Evolutionary conservation across 176 grass and related monocot genomes (phyloP).

Genomic region (Urochloa ruziziensis): DNA sequence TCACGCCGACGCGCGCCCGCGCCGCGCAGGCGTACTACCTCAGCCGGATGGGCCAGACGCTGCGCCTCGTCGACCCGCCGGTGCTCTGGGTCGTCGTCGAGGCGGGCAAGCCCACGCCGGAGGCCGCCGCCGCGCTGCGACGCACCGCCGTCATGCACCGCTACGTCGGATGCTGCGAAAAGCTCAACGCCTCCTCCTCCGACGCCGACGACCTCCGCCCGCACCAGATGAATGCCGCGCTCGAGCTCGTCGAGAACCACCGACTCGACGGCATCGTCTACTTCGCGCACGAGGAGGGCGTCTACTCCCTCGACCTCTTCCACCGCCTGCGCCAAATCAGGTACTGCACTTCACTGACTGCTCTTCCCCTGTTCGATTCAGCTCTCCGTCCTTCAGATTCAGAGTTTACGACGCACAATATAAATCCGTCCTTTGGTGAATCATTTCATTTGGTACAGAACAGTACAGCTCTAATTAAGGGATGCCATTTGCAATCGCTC

Average conservation of each 20-base stretch:
- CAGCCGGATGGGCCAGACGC: slow-evolving; percentile 68
- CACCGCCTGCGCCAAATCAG: slow-evolving; percentile 69
- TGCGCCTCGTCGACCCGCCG: slow-evolving; percentile 59
- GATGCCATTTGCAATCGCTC: neutral
- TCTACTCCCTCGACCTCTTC: slow-evolving; percentile 91
- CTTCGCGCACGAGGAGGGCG: slow-evolving; percentile 91
- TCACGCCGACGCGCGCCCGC: slow-evolving; percentile 81
- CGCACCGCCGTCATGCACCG: slow-evolving; percentile 74
- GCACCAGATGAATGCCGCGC: slow-evolving; percentile 83
- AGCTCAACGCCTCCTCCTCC: neutral
- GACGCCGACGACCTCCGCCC: neutral
- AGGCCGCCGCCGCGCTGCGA: slow-evolving; percentile 68
- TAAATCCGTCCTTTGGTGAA: neutral
- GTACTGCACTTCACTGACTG: slow-evolving; percentile 15
- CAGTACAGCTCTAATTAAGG: neutral
- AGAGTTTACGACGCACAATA: no score
- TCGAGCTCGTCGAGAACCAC: slow-evolving; percentile 81
- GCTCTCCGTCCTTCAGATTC: neutral
- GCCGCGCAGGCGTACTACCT: slow-evolving; percentile 75
- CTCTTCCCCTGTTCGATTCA: neutral
- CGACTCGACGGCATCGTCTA: slow-evolving; percentile 83
- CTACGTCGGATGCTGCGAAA: slow-evolving; percentile 59
- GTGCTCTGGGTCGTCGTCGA: slow-evolving; percentile 86
- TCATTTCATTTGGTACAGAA: neutral
- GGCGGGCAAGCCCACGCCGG: slow-evolving; percentile 50